phyloP scores from a whole-genome alignment of 257 asterid species.

The Cruciata laevipes region DNA sequence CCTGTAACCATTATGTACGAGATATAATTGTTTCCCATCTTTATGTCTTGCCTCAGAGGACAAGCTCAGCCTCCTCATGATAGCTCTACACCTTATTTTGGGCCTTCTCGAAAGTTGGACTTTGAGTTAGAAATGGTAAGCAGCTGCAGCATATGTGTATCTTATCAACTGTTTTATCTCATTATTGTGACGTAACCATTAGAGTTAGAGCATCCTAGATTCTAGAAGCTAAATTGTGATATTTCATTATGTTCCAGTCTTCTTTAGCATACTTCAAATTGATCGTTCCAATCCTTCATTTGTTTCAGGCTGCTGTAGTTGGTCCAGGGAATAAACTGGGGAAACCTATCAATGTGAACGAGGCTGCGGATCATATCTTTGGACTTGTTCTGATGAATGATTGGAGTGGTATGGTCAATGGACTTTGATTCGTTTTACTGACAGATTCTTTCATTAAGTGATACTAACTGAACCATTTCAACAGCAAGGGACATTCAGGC shows the following conservation, averaged over 20 bases:
- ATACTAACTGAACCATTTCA: conserved; percentile 21
- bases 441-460: neutral
- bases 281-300: neutral
- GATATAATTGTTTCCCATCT: neutral
- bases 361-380: conserved; percentile 85
- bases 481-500: conserved; percentile 98
- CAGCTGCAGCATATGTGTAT: neutral
- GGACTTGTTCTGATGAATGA: conserved; percentile 97
- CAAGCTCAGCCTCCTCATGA: conserved; percentile 68
- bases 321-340: conserved; percentile 89
- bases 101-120: conserved; percentile 94
- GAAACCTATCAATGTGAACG: conserved; percentile 55
- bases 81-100: conserved; percentile 67
- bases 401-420: conserved; percentile 77
- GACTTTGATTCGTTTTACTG: conserved; percentile 6
- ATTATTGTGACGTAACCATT: neutral
- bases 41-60: conserved; percentile 58
- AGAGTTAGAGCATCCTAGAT: neutral
- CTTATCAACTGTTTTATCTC: neutral
- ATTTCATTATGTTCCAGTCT: neutral
- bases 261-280: neutral
- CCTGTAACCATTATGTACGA: neutral
- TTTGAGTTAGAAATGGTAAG: conserved; percentile 97
- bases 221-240: neutral
- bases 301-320: conserved; percentile 79